phyloP scores from a whole-genome alignment of 345 rosid genomes.

The Boechera stricta region DNA sequence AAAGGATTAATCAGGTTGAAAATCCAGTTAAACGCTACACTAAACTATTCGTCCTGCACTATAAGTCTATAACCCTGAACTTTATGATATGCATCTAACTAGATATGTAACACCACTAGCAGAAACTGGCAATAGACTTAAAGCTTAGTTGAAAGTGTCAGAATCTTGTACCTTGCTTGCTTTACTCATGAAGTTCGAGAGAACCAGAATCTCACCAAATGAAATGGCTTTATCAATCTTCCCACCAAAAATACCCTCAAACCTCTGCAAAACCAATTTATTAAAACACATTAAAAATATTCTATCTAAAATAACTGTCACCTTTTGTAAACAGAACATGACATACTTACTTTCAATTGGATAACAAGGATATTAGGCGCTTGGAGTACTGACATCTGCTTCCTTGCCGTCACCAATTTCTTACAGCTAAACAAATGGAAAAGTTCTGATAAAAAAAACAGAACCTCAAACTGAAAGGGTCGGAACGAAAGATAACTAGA shows the following conservation, averaged over 20 bases:
- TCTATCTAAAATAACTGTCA: neutral
- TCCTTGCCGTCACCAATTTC: constrained; percentile 93
- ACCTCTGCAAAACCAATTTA: constrained; percentile 63
- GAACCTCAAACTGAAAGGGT: neutral
- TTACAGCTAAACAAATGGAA: constrained; percentile 73
- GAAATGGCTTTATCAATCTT: constrained; percentile 84
- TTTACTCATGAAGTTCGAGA: constrained; percentile 88
- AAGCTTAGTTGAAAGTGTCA: constrained; percentile 21
- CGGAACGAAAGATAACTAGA: neutral
- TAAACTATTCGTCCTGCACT: neutral
- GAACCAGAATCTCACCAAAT: constrained; percentile 80
- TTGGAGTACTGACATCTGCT: constrained; percentile 90
- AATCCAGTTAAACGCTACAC: constrained; percentile 17
- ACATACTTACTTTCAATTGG: constrained; percentile 77
- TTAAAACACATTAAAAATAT: constrained; percentile 1
- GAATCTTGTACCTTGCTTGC: constrained; percentile 72
- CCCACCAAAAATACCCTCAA: constrained; percentile 83
- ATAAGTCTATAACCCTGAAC: neutral
- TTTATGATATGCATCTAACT: constrained; percentile 11
- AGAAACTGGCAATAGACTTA: constrained; percentile 1
- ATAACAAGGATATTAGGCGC: constrained; percentile 94
- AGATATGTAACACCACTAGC: constrained; percentile 9
- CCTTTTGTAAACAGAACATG: constrained; percentile 15
- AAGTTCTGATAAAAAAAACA: constrained; percentile 3
- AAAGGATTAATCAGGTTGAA: constrained; percentile 12